Base-by-base conservation (phyloP, 306 rosid genomes). In the Citrullus amarus region DNA sequence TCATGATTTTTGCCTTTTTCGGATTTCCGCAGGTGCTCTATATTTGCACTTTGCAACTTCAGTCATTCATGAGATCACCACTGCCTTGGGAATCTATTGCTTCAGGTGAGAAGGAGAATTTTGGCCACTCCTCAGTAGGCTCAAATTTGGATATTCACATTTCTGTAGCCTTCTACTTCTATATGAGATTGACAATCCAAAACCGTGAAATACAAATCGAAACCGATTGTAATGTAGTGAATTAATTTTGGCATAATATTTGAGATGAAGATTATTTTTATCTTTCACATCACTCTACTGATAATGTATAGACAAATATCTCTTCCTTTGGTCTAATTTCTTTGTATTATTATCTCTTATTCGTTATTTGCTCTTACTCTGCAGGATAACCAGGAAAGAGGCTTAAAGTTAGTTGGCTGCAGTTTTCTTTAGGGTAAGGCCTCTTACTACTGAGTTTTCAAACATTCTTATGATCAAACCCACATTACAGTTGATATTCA, bases 341-440 rank as follows among this genome's bases (percentile, higher is more conserved):
- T 8, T 46, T 70, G 44, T 39, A 15, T 65, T 1, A 65, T 65
- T 34, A 6, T 62, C 46, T 71, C 58, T 71, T 48, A 71, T 36
- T 25, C 1, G 4, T 48, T 70, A 34, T 71, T 54, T 72, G 34
- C 71, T 79, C 76, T 80, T 75, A 1, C 2, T 34, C 18, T 44
- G 3, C 96, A 95, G 99, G 92, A 88, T 95, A 83, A 95, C 97
- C 46, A 86, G 97, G 89, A 95, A 91, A 85, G 99, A 92, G 87
- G 99, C 98, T 87, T 95, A 67, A 89, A 71, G 59, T 46, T 62
- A 71, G 59, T 46, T 62, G 77, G 80, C 81, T 22, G 74, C 82
- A 75, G 66, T 58, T 80, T 79, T 78, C 53, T 78, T 79, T 63
- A 67, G 46, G 91, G 93, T 81, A 39, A 81, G 75, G 38, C 62